Evolutionary conservation across 257 asterid species (phyloP), one percentile per base, ranked within the genome.

Genomic region (Solanum paucissectum): DNA sequence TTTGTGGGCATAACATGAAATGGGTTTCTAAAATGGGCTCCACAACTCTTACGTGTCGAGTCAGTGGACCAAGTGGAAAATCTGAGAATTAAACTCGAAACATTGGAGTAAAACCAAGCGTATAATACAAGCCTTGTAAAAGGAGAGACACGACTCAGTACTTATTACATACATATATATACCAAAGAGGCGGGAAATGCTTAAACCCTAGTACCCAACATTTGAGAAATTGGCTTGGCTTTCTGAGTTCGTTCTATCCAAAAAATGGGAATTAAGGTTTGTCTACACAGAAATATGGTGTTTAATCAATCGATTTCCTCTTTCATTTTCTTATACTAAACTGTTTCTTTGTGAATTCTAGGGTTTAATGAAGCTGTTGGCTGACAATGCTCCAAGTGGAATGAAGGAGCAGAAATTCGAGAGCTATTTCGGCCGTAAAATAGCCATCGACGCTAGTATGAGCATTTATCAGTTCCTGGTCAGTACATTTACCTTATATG

Each of bases 361-460:
- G 99, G 99, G 99, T 90, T 95, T 97, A 92, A 97, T 96, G 90
- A 97, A 97, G 94, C 94, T 97, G 25, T 87, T 95, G 88, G 98
- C 98, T 60, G 99, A 97, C 90, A 97, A 96, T 93, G 98, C 99
- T 87, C 99, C 99, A 1, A 93, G 89, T 87, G 91, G 98, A 72
- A 93, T 96, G 98, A 95, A 94, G 74, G 99, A 94, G 93, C 99
- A 96, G 92, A 97, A 95, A 90, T 97, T 97, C 66, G 98, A 97
- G 87, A 96, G 98, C 92, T 97, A 93, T 90, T 97, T 95, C 64
- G 99, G 99, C 83, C 95, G 99, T 6, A 97, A 97, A 90, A 96
- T 97, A 42, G 99, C 99, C 55, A 91, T 97, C 86, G 99, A 97
- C 76, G 99, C 99, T 87, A 97, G 99, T 94, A 96, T 96, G 99